A percentile compares a stretch with the other conserved stretches of the same genome.
Evolutionary conservation across 129 eudicot species (phyloP).

Genomic region (Flaveria brownii): DNA sequence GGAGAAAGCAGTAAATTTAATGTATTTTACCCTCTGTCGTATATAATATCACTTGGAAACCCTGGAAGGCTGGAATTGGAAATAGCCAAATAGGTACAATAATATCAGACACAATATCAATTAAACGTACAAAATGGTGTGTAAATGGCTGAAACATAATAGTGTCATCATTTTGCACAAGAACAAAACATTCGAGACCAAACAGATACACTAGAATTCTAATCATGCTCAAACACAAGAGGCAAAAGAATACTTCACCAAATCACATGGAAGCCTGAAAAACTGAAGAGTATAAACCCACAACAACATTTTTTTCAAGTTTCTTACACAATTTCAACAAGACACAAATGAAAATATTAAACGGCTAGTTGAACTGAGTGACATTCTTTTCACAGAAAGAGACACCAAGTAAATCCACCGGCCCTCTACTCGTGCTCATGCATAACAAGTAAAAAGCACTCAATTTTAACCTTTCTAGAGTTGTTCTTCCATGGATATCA

Average conservation of each 20-base stretch:
- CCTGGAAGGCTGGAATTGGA: not conserved
- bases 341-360: not conserved
- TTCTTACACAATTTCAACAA: not conserved
- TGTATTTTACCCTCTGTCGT: not conserved
- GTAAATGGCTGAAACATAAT: not conserved
- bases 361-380: no score
- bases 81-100: not conserved
- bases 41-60: not conserved
- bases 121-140: not conserved
- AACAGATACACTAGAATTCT: not conserved
- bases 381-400: no score
- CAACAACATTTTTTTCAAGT: not conserved
- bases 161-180: not conserved
- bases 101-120: not conserved
- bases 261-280: not conserved
- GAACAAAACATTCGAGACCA: not conserved
- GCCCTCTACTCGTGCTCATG: not conserved
- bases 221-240: not conserved
- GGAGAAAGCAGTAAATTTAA: not conserved
- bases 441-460: constrained; percentile 8
- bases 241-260: not conserved
- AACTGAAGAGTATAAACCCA: not conserved
- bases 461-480: not conserved
- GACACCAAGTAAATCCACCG: no score
- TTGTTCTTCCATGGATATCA: not conserved